Evolutionary conservation across 2,329 filamentous ascomycete genomes (phyloP).

Genomic region (Zymoseptoria passerinii): DNA sequence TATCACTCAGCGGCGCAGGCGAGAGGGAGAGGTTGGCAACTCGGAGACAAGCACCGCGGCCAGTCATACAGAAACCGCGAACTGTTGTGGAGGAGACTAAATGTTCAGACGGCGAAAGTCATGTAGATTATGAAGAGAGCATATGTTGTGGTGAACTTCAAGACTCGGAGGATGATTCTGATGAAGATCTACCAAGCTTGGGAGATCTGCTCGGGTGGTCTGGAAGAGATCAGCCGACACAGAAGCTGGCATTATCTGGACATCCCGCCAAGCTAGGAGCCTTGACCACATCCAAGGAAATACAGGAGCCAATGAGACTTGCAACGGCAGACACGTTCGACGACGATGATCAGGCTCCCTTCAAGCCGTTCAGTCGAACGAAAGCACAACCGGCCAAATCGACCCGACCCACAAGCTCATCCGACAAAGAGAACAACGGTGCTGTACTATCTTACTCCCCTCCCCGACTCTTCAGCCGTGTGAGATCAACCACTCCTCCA

Average conservation of each 20-base stretch:
- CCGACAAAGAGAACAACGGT: constrained; percentile 27
- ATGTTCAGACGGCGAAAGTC: not conserved
- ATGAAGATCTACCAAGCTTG: constrained; percentile 23
- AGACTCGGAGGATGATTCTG: constrained; percentile 15
- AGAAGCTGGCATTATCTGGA: not conserved
- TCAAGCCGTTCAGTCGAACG: not conserved
- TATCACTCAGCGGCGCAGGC: not conserved
- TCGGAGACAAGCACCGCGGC: not conserved
- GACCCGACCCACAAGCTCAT: constrained; percentile 5
- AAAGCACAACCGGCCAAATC: not conserved
- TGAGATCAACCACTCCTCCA: constrained; percentile 7
- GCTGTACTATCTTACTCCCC: constrained; percentile 20
- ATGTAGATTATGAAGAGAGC: constrained; percentile 27
- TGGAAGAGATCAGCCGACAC: constrained; percentile 1
- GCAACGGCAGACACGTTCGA: not conserved
- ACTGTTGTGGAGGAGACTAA: not conserved
- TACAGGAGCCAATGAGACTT: not conserved
- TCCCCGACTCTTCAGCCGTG: constrained; percentile 6
- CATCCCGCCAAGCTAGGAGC: not conserved
- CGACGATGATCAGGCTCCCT: not conserved
- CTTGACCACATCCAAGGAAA: not conserved
- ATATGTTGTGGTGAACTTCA: constrained; percentile 27
- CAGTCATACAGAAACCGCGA: not conserved
- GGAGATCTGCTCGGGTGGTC: constrained; percentile 18
- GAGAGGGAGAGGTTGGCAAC: not conserved